Conservation (phyloP, 2,329 filamentous ascomycete species). For the Pseudogymnoascus sp. region DNA sequence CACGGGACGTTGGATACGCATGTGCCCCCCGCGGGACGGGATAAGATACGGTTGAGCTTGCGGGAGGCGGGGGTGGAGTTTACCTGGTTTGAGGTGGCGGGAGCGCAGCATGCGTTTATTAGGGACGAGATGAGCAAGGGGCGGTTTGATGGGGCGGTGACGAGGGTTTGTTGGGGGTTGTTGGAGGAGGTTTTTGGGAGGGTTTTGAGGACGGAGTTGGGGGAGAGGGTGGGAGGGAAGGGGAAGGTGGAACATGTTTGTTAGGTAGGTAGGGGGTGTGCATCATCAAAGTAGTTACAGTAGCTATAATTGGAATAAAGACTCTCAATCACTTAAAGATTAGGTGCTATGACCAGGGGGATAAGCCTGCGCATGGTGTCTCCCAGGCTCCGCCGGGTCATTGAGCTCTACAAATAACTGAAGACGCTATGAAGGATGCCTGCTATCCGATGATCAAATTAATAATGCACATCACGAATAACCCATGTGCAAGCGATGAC, state of each 20-base stretch:
- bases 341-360: too few species aligned
- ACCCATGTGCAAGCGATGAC: too few species aligned
- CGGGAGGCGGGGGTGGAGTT: conserved; percentile 67
- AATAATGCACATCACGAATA: too few species aligned
- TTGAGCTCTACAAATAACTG: too few species aligned
- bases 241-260: conserved; percentile 66
- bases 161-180: conserved; percentile 85
- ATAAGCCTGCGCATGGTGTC: too few species aligned
- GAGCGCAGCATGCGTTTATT: conserved; percentile 93
- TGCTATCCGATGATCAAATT: too few species aligned
- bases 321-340: too few species aligned
- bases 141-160: conserved; percentile 81
- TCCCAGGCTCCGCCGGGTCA: too few species aligned
- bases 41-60: conserved; percentile 74
- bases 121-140: conserved; percentile 87
- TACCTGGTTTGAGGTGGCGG: conserved; percentile 82
- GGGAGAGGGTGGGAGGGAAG: conserved; percentile 52
- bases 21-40: conserved; percentile 72
- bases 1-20: conserved; percentile 89
- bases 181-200: conserved; percentile 77
- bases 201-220: conserved; percentile 69
- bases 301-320: too few species aligned
- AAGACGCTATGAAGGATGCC: too few species aligned
- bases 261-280: conserved; percentile 28
- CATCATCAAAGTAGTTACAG: too few species aligned